Conservation (phyloP, 805 yeast species). For the Candida railenensis region DNA sequence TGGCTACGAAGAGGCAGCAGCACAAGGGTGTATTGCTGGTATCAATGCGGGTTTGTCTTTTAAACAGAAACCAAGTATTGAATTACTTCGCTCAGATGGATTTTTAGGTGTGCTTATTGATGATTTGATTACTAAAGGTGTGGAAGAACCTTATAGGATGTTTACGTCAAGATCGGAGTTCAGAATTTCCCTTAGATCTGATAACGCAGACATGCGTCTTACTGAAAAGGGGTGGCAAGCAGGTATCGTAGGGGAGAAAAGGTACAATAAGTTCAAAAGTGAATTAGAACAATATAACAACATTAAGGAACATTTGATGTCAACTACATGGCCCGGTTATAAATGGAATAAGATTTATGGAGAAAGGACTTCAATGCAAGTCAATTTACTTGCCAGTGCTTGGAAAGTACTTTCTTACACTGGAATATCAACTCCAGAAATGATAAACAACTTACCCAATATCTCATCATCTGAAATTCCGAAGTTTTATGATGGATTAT, state of each 20-base stretch:
- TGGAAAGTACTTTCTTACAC: constrained; percentile 69
- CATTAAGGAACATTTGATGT: constrained; percentile 45
- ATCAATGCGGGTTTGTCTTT: constrained; percentile 80
- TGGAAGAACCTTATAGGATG: constrained; percentile 96
- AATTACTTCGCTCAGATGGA: constrained; percentile 75
- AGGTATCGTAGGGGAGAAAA: constrained; percentile 64
- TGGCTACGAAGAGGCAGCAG: constrained; percentile 98
- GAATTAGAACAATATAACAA: constrained; percentile 48
- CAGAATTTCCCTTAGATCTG: constrained; percentile 85
- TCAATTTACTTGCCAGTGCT: constrained; percentile 41
- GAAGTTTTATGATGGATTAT: constrained; percentile 19
- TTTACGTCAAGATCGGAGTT: constrained; percentile 95
- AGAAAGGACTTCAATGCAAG: constrained; percentile 26
- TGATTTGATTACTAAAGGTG: constrained; percentile 93
- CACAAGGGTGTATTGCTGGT: constrained; percentile 96
- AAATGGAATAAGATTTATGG: constrained; percentile 61
- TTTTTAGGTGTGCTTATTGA: constrained; percentile 91
- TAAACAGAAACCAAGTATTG: constrained; percentile 42
- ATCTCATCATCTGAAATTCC: constrained; percentile 24
- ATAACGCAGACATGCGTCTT: constrained; percentile 87
- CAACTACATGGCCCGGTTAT: constrained; percentile 48
- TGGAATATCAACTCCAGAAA: constrained; percentile 30
- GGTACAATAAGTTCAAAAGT: constrained; percentile 49
- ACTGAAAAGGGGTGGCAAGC: constrained; percentile 63
- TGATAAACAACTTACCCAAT: constrained; percentile 26